These are phyloP conservation scores for Cladosporium cucumerinum DNA, from an alignment of 2,329 filamentous ascomycete species.

Conservation along the genomic window DNA sequence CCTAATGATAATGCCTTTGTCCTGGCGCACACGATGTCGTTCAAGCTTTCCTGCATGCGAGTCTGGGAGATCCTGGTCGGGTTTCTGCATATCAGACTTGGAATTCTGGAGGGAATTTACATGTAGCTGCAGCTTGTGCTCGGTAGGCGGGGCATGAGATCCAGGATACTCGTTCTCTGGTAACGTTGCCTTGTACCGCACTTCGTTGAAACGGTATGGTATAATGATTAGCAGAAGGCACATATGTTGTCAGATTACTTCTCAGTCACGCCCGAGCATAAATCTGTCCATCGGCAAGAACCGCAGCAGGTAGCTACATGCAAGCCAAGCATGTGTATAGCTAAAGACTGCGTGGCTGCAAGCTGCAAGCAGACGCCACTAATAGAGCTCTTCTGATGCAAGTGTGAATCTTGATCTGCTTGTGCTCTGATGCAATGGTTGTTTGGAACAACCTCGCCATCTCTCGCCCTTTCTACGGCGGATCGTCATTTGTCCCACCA, in stretches of 20 bases:
- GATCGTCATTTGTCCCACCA: constrained; percentile 5
- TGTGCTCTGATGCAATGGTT: not conserved
- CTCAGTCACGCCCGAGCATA: no score
- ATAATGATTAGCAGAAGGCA: no score
- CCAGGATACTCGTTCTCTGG: no score
- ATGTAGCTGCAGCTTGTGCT: not conserved
- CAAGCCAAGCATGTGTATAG: not conserved
- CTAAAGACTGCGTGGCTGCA: not conserved
- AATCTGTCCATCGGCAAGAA: no score
- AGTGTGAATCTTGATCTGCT: not conserved
- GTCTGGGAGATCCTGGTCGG: not conserved
- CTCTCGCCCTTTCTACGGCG: not conserved
- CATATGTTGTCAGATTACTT: no score
- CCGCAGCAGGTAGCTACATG: no score
- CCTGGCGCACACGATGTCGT: not conserved
- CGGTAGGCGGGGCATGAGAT: no score
- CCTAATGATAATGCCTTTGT: not conserved
- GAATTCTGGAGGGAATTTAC: not conserved
- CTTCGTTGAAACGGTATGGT: no score
- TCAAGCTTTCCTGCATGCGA: not conserved
- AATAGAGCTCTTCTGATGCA: not conserved
- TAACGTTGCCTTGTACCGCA: no score
- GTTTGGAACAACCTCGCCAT: not conserved
- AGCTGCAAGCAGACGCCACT: not conserved
- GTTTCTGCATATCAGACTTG: not conserved